Evolutionary conservation across 148 eudicot genomes (phyloP), one percentile per base, ranked within the genome.

Genomic region (Salicornia ramosissima): DNA sequence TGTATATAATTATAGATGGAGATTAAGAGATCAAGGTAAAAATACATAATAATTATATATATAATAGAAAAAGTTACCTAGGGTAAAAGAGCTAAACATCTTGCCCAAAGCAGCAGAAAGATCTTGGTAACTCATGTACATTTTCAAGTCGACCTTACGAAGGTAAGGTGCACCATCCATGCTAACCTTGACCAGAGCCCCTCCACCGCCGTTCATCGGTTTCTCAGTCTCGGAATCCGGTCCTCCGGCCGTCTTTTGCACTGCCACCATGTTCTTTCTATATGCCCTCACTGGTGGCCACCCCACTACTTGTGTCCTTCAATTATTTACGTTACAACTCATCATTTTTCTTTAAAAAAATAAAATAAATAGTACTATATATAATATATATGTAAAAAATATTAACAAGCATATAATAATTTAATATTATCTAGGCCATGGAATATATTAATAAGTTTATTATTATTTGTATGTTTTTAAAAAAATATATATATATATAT

Each of bases 101-200:
- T 88, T 84, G 80, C 75, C 88, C 56, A 91, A 76, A 71, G 96
- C 97, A 83, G 82, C 83, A 74, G 82, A 91, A 36, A 91, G 90
- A 29, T 86, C 83, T 73, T 79, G 88, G 77, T 91, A 91, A 72
- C 84, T 84, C 30, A 80, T 85, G 85, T 87, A 86, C 83, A 82
- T 73, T 47, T 81, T 89, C 71, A 91, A 74, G 74, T 91, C 92
- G 21, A 91, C 96, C 75, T 91, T 91, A 67, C 97, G 92, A 25
- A 89, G 82, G 82, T 91, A 91, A 5, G 97, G 97, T 65, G 97
- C 96, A 28, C 97, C 97, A 58, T 89, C 92, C 85, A 89, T 75
- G 85, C 97, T 89, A 33, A 91, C 97, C 80, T 91, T 91, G 77
- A 91, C 92, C 42, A 87, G 71, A 34, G 80, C 79, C 22, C 75